Percentiles rank a stretch among this genome's conserved stretches.
phyloP scores from a whole-genome alignment of 192 early-diverging fungal species.

The Entophlyctis luteolus region DNA sequence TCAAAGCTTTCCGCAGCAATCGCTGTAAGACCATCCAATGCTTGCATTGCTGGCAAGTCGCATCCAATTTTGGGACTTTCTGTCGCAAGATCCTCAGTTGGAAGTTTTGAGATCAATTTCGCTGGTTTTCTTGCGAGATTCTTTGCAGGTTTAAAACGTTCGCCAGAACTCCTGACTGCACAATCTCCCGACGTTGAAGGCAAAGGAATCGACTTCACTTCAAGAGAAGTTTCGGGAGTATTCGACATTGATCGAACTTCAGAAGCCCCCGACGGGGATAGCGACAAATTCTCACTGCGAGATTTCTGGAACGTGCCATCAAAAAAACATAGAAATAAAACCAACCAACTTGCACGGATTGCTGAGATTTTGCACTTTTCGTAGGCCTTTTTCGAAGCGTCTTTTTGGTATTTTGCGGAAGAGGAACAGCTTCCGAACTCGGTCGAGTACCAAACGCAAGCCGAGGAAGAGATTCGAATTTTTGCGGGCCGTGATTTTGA shows the following conservation, averaged over 20 bases:
- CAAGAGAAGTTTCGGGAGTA: not conserved
- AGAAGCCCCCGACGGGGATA: too few species aligned
- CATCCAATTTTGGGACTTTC: too few species aligned
- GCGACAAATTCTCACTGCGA: too few species aligned
- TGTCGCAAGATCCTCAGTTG: too few species aligned
- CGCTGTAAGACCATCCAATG: too few species aligned
- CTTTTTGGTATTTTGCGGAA: not conserved
- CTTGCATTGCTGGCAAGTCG: too few species aligned
- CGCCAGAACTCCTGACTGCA: not conserved
- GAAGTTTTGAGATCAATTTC: too few species aligned
- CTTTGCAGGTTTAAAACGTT: not conserved
- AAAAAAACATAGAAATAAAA: not conserved
- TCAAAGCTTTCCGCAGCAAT: too few species aligned
- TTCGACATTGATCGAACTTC: too few species aligned
- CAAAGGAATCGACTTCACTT: not conserved
- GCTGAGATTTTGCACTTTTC: not conserved
- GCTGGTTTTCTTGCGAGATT: too few species aligned
- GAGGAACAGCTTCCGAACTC: not conserved
- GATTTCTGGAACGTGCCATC: not conserved
- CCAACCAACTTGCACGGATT: not conserved
- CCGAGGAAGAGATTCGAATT: not conserved
- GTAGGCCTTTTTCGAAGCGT: not conserved
- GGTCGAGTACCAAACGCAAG: constrained; percentile 16
- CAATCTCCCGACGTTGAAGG: not conserved
- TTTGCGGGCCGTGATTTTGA: not conserved